A percentile compares a stretch with the other conserved stretches of the same genome.
These are phyloP conservation scores for Dicorynia guianensis DNA, from an alignment of 306 rosid genomes.

Conservation along the genomic window DNA sequence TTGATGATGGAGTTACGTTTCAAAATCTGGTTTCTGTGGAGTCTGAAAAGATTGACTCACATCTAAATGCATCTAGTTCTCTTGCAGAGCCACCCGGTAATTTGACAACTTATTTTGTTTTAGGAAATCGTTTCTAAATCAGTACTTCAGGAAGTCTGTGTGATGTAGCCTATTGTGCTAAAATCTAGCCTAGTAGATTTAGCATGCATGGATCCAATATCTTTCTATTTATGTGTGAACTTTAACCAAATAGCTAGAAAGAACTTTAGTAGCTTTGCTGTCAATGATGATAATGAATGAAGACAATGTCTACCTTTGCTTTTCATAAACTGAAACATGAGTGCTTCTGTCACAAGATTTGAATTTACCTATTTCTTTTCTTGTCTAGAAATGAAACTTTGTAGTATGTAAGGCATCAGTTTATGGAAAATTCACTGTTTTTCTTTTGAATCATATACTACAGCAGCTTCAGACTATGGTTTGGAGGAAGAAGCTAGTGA, in stretches of 20 bases:
- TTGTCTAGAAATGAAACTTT: not conserved
- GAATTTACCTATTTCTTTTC: not conserved
- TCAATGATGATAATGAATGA: not conserved
- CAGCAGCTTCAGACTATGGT: constrained; percentile 71
- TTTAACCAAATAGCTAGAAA: not conserved
- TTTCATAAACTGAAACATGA: not conserved
- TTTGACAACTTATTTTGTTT: constrained; percentile 10
- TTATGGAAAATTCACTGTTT: not conserved
- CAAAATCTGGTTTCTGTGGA: constrained; percentile 52
- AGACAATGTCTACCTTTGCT: not conserved
- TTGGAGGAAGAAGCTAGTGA: constrained; percentile 88
- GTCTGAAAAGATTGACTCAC: constrained; percentile 65
- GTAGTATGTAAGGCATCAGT: not conserved
- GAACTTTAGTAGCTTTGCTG: constrained; percentile 8
- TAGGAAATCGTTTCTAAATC: constrained; percentile 1
- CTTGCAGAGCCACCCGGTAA: constrained; percentile 75
- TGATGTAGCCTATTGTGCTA: not conserved
- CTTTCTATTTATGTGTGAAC: not conserved
- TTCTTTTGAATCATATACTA: constrained; percentile 38
- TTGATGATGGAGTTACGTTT: constrained; percentile 60
- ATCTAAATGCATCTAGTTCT: constrained; percentile 59
- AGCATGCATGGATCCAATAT: not conserved
- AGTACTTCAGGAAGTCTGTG: not conserved
- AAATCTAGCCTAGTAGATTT: constrained; percentile 9
- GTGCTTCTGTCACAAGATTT: not conserved